Base-by-base conservation (phyloP, 164 flowering plant genomes). In the Buxus sempervirens region DNA sequence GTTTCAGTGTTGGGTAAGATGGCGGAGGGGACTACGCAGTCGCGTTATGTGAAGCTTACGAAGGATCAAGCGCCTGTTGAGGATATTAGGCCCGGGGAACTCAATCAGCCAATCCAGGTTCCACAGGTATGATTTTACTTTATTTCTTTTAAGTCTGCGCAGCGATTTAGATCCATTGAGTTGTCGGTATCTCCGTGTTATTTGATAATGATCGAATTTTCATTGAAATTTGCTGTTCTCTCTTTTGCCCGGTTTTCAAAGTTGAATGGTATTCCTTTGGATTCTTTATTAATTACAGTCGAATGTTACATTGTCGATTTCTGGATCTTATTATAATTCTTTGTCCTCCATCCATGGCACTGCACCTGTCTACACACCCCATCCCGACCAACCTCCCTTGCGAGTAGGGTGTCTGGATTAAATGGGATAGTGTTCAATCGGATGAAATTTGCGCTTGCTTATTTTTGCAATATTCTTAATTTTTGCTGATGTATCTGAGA, bases 61-160 rank as follows among this genome's bases (percentile, higher is more conserved):
- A 85, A 82, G 72, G 93, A 85, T 23, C 88, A 85, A 54, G 86
- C 70, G 20, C 82, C 80, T 5, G 41, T 64, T 21, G 88, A 86
- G 66, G 90, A 88, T 48, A 86, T 88, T 61, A 80, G 75, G 21
- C 89, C 90, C 9, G 93, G 93, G 0, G 93, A 88, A 75, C 93
- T 88, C 67, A 88, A 88, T 71, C 93, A 88, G 64, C 93, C 93
- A 7, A 69, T 88, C 32, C 71, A 81, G 42, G 82, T 88, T 45
- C 88, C 90, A 66, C 89, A 86, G 90, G 93, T 88, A 27, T 32
- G 45, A 16, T 22, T 58, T 36, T 56, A 22, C 41, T n/a, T 22
- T 36, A 16, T 32, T 32, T 18, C 3, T 36, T 8, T 32, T 38
- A 0, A 15, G 51, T 9, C n/a, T 24, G 23, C 5, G 15, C 0